Evolutionary conservation across 73 alveolate genomes (phyloP).

Genomic region (Uronychia binucleata): DNA sequence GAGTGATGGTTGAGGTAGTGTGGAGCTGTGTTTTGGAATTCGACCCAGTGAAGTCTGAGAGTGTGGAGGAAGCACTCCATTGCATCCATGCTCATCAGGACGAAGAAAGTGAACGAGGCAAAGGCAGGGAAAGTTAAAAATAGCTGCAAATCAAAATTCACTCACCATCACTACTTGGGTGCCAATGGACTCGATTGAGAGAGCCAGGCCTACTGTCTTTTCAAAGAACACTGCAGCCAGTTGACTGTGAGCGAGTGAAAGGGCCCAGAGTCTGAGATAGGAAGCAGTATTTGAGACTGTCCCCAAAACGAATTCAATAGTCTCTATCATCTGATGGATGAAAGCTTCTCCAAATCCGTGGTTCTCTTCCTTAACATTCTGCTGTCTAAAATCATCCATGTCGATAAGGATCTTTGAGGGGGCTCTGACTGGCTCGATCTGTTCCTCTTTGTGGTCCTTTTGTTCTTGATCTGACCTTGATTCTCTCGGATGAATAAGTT

Average conservation of each 20-base stretch:
- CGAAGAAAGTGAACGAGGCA: constrained; percentile 79
- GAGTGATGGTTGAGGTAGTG: too few relatives aligned
- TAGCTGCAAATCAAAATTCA: constrained; percentile 41
- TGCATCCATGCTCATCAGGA: constrained; percentile 90
- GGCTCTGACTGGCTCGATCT: too few relatives aligned
- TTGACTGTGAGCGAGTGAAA: constrained; percentile 98
- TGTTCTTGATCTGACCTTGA: background rate
- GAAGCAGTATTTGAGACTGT: constrained; percentile 98
- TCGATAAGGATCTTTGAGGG: background rate
- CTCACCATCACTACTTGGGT: constrained; percentile 6
- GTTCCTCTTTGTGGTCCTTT: too few relatives aligned
- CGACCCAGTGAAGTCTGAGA: constrained; percentile 98
- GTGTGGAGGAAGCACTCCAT: constrained; percentile 98
- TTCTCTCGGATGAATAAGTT: background rate
- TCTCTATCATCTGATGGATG: constrained; percentile 92
- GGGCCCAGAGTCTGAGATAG: constrained; percentile 98
- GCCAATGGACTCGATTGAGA: constrained; percentile 14
- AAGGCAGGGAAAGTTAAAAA: constrained; percentile 65
- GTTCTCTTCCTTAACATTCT: background rate
- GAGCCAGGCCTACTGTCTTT: constrained; percentile 55
- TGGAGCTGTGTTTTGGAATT: constrained; percentile 93
- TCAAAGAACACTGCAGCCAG: constrained; percentile 89
- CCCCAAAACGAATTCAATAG: constrained; percentile 98
- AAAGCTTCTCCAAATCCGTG: constrained; percentile 63
- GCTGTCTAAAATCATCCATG: background rate